phyloP scores from a whole-genome alignment of 2,329 filamentous ascomycete species.

The Passalora sequoiae region DNA sequence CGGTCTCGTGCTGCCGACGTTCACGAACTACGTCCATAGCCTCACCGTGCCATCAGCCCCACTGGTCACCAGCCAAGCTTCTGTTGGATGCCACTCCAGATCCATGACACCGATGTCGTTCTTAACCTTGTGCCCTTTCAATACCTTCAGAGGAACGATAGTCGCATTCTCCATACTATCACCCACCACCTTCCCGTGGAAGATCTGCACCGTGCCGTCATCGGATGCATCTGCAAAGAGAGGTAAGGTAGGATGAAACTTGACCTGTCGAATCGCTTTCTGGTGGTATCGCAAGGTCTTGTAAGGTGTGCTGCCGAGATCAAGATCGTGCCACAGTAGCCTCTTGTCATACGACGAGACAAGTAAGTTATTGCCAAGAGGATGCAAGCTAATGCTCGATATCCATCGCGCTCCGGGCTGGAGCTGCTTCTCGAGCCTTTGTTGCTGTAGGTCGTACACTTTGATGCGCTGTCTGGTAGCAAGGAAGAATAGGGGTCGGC shows the following conservation, averaged over 20 bases:
- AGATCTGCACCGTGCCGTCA: constrained; percentile 89
- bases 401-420: constrained; percentile 95
- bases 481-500: constrained; percentile 88
- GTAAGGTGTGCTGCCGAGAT: constrained; percentile 83
- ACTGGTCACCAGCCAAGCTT: constrained; percentile 91
- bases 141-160: constrained; percentile 91
- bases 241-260: constrained; percentile 72
- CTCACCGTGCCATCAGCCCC: constrained; percentile 90
- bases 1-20: too few species aligned
- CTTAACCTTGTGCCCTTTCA: constrained; percentile 82
- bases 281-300: constrained; percentile 94
- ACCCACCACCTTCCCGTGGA: constrained; percentile 91
- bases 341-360: constrained; percentile 92
- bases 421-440: constrained; percentile 86
- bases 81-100: constrained; percentile 88
- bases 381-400: constrained; percentile 86
- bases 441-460: constrained; percentile 85
- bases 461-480: constrained; percentile 91
- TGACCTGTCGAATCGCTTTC: constrained; percentile 84
- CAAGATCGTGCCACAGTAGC: constrained; percentile 93
- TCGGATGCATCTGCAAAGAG: constrained; percentile 94
- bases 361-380: constrained; percentile 87
- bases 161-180: constrained; percentile 95
- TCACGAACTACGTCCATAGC: constrained; percentile 69
- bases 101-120: constrained; percentile 86